Evolutionary conservation across 2,329 filamentous ascomycete genomes (phyloP).

Genomic region (Fusarium ramigenum): DNA sequence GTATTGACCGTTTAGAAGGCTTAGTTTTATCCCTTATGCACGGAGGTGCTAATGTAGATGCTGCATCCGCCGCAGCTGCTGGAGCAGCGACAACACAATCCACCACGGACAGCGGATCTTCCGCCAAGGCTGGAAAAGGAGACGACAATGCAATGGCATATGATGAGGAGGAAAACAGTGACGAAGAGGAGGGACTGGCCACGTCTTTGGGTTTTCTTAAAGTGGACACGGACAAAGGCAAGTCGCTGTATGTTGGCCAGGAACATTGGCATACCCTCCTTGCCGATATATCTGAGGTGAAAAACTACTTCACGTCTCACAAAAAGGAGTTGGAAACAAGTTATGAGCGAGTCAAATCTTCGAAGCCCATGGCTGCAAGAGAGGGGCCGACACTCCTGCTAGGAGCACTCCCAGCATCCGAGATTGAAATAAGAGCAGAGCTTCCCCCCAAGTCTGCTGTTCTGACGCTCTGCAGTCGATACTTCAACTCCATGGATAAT

Average conservation of each 20-base stretch:
- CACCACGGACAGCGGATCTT: constrained; percentile 56
- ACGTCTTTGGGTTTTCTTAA: constrained; percentile 84
- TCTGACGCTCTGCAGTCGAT: constrained; percentile 86
- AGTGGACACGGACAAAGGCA: constrained; percentile 79
- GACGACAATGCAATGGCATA: constrained; percentile 62
- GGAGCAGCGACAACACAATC: constrained; percentile 51
- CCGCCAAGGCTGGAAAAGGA: constrained; percentile 61
- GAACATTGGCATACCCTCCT: constrained; percentile 86
- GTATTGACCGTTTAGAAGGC: constrained; percentile 93
- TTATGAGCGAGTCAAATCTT: constrained; percentile 77
- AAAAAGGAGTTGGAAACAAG: constrained; percentile 90
- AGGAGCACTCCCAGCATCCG: constrained; percentile 75
- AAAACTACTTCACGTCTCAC: constrained; percentile 85
- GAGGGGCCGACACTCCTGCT: constrained; percentile 83
- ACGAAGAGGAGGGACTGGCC: constrained; percentile 73
- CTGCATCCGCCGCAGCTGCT: constrained; percentile 48
- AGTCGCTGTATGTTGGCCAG: constrained; percentile 83
- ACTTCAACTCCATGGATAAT: constrained; percentile 84
- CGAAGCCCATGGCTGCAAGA: constrained; percentile 67
- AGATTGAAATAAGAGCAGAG: constrained; percentile 79
- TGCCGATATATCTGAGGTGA: constrained; percentile 89
- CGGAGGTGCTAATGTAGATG: constrained; percentile 70
- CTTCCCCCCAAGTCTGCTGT: constrained; percentile 84
- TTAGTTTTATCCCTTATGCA: constrained; percentile 95
- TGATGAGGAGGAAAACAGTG: constrained; percentile 68